Evolutionary conservation across 1,139 yeast genomes (phyloP).

Genomic region (Scheffersomyces titani): DNA sequence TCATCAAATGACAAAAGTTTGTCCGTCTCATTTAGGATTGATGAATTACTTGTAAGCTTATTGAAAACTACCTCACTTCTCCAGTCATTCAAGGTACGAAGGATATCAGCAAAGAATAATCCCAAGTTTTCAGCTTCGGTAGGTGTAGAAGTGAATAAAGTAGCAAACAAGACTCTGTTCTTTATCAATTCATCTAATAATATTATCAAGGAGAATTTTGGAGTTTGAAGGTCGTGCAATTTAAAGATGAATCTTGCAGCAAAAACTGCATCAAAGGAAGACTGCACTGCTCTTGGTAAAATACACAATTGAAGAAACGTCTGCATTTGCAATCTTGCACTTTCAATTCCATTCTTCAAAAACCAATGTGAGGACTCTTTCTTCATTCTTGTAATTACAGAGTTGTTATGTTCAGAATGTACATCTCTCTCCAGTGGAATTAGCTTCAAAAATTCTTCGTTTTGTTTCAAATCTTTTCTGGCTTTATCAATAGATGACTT

Average conservation of each 20-base stretch:
- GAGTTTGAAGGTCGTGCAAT: constrained; percentile 44
- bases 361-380: constrained; percentile 28
- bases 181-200: constrained; percentile 54
- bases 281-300: constrained; percentile 74
- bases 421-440: constrained; percentile 27
- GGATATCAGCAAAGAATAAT: constrained; percentile 61
- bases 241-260: constrained; percentile 61
- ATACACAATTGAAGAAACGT: constrained; percentile 64
- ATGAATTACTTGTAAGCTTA: constrained; percentile 3
- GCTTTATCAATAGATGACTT: constrained; percentile 25
- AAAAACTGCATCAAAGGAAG: constrained; percentile 83
- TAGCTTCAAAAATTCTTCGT: constrained; percentile 22
- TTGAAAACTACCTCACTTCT: constrained; percentile 24
- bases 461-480: constrained; percentile 28
- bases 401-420: constrained; percentile 31
- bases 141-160: constrained; percentile 71
- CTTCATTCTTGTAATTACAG: constrained; percentile 13
- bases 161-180: constrained; percentile 53
- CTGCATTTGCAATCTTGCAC: constrained; percentile 24
- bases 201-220: constrained; percentile 44
- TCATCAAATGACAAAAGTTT: constrained; percentile 29
- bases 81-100: constrained; percentile 51
- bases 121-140: constrained; percentile 84
- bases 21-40: constrained; percentile 8
- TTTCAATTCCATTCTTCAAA: constrained; percentile 8